Base-by-base conservation (phyloP, 441 rosid genomes). In the Cnidoscolus chayamansa region DNA sequence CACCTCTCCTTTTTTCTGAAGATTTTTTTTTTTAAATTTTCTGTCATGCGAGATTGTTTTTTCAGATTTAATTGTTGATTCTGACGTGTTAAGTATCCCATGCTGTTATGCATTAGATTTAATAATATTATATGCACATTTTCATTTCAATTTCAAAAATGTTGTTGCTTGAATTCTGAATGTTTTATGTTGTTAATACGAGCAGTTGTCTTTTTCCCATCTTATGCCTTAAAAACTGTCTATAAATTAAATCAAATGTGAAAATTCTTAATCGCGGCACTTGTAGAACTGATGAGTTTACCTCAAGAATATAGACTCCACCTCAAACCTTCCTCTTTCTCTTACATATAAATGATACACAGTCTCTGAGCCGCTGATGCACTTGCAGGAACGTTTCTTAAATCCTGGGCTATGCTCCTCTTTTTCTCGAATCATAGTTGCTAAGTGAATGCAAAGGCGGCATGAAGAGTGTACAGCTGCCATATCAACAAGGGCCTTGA, bases 401-500 rank as follows among this genome's bases (percentile, higher is more conserved):
- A 87, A 84, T 69, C 76, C 77, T 9, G 78, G 79, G 67, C 79
- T 81, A 62, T 57, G 84, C 83, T 92, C 97, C 82, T 94, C 97
- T 82, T 82, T 81, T 78, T 89, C 90, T 12, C 72, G 81, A 79
- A 87, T 84, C 73, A 50, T 69, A 13, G 97, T 92, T 45, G 97
- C 98, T 68, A 94, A 79, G 77, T 90, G 90, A 79, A 92, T 86
- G 83, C 97, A 94, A 75, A 92, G 92, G 17, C 97, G 97, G 61
- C 98, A 94, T 17, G 98, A 89, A 58, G 97, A 94, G 60, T 92
- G 97, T 65, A 92, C 97, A 2, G 90, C 92, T 50, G 97, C 88
- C 98, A 92, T 94, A 80, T 94, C 97, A 76, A 94, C 82, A 25
- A 94, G 91, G 74, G 97, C 97, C 85, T 90, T 92, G 83, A 92